Conservation (phyloP, 2,329 filamentous ascomycete genomes). For the Remersonia thermophila region DNA sequence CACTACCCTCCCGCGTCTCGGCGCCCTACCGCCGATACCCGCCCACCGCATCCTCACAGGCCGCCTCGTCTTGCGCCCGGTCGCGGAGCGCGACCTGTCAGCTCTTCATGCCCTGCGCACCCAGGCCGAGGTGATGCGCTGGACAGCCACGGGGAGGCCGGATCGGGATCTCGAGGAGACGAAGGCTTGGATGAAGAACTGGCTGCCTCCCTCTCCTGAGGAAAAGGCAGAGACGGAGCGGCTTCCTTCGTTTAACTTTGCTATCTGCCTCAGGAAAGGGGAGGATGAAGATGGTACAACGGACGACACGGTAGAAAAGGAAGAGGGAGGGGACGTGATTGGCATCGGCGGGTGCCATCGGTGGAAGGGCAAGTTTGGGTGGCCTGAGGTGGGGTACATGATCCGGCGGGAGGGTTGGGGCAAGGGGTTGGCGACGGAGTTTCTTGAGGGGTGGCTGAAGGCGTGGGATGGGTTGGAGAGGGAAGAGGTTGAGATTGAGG, state of each 20-base stretch:
- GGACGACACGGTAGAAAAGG: no score
- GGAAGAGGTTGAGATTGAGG: slow-evolving; percentile 30
- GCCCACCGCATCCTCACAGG: slow-evolving; percentile 34
- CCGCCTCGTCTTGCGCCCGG: slow-evolving; percentile 42
- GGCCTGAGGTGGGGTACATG: slow-evolving; percentile 49
- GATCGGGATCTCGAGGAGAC: slow-evolving; percentile 36
- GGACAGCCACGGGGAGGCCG: slow-evolving; percentile 31
- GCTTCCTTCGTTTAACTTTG: slow-evolving; percentile 49
- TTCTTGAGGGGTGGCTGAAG: slow-evolving; percentile 33
- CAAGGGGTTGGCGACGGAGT: slow-evolving; percentile 44
- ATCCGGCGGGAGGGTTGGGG: slow-evolving; percentile 42
- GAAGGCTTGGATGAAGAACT: slow-evolving; percentile 25
- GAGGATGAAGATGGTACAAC: no score
- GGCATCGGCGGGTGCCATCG: slow-evolving; percentile 35
- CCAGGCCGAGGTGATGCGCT: slow-evolving; percentile 50
- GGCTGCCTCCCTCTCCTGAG: slow-evolving; percentile 37
- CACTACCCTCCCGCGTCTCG: slow-evolving; percentile 36
- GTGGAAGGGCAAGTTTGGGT: slow-evolving; percentile 28
- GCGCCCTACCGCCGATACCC: slow-evolving; percentile 28
- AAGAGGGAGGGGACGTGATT: slow-evolving; percentile 36
- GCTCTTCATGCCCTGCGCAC: slow-evolving; percentile 40
- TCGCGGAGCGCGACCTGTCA: slow-evolving; percentile 36
- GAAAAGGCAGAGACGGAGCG: no score
- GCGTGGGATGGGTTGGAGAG: slow-evolving; percentile 39
- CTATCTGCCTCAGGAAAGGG: slow-evolving; percentile 30